Base-by-base conservation (phyloP, 1,284 basidiomycete genomes). In the Ceratobasidium sp. region DNA sequence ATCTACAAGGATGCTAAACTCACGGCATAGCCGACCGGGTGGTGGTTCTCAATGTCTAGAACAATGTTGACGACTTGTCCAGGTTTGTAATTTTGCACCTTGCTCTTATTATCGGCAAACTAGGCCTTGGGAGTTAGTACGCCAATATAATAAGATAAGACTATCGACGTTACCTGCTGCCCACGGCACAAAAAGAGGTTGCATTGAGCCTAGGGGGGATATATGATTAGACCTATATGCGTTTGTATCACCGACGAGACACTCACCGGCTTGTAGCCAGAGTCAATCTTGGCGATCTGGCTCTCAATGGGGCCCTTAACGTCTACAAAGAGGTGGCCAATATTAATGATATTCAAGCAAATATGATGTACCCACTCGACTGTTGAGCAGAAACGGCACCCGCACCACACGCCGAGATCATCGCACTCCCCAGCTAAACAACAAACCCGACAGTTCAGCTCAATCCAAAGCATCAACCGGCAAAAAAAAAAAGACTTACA, bases 151-250 rank as follows among this genome's bases (percentile, higher is more conserved):
- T 23, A 35, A 18, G 5, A 6, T 64, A 18, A 55, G 27, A 41
- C 20, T 33, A 20, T 3, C 30, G 23, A 30, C 27, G 30, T 27
- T 41, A 75, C 71, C 71, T 75, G 71, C 50, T 75, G 71, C 14
- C 71, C 71, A 64, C 71, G 71, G 71, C 71, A 75, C n/a, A 75
- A 35, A 46, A 75, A 75, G 23, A 75, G 60, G 48, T 75, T 75
- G 71, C 71, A 75, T 54, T 35, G n/a, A 12, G 71, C 33, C 71
- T 75, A 46, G 35, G 44, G 14, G 18, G 23, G 2, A 3, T 5
- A 18, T 33, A 5, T 20, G 41, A 18, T 50, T 20, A 46, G 23
- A 18, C 35, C 18, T 52, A 41, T n/a, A 33, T 33, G 55, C 50
- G 55, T 48, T 20, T 65, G 16, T 14, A 54, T 27, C 3, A 33